phyloP scores from a whole-genome alignment of 1,139 yeast species.

The Magnusiomyces suaveolens region DNA sequence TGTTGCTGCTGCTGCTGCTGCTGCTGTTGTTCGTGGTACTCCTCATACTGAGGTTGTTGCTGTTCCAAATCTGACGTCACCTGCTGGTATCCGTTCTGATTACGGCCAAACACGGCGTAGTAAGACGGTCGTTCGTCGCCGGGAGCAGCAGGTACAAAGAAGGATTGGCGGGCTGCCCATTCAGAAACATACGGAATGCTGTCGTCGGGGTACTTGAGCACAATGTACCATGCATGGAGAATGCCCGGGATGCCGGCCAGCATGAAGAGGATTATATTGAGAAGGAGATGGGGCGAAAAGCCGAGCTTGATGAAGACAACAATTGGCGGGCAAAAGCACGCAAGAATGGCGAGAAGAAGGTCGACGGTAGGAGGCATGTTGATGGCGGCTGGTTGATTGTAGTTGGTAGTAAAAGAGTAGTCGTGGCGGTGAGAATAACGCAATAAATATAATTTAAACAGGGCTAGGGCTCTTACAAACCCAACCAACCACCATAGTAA shows the following conservation, averaged over 20 bases:
- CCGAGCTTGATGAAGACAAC: slow-evolving; percentile 67
- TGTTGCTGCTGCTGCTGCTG: too few species aligned
- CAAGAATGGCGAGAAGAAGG: slow-evolving; percentile 47
- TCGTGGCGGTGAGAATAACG: too few species aligned
- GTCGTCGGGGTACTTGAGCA: slow-evolving; percentile 42
- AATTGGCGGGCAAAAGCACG: slow-evolving; percentile 59
- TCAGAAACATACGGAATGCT: slow-evolving; percentile 38
- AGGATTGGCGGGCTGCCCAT: not conserved
- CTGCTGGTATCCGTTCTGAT: too few species aligned
- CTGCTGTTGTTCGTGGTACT: too few species aligned
- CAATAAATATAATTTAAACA: too few species aligned
- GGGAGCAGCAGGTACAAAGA: not conserved
- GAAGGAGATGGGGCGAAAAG: slow-evolving; percentile 47
- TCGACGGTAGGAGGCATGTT: slow-evolving; percentile 25
- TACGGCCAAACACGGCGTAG: too few species aligned
- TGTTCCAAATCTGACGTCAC: too few species aligned
- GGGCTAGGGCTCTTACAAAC: too few species aligned
- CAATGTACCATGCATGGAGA: slow-evolving; percentile 37
- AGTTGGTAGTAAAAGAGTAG: too few species aligned
- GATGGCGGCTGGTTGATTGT: not conserved
- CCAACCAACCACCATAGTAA: too few species aligned
- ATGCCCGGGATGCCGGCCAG: slow-evolving; percentile 68
- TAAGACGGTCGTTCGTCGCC: slow-evolving; percentile 4
- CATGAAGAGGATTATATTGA: slow-evolving; percentile 48
- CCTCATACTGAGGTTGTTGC: too few species aligned